Percentiles rank a stretch among this genome's conserved stretches.
phyloP scores from a whole-genome alignment of 768 basidiomycete genomes.

The Kwoniella mangroviensis region DNA sequence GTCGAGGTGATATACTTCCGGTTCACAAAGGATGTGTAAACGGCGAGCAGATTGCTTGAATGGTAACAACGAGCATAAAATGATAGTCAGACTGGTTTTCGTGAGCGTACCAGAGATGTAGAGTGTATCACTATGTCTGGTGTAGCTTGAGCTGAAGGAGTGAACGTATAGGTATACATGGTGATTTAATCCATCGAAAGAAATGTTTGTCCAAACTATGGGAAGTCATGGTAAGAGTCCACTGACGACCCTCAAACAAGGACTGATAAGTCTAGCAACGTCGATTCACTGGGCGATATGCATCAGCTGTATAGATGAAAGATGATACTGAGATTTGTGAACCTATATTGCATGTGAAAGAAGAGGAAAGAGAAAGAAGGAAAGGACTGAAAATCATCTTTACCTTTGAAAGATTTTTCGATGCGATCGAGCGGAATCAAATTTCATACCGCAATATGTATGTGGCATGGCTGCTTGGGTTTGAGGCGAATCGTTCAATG shows the following conservation, averaged over 20 bases:
- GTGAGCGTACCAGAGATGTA: background rate
- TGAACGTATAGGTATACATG: background rate
- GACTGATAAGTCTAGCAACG: conserved; percentile 33
- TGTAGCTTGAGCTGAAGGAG: background rate
- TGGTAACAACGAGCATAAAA: too few species aligned
- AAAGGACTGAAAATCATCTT: background rate
- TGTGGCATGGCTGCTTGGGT: background rate
- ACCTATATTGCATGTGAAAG: conserved; percentile 1
- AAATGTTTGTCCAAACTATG: conserved; percentile 51
- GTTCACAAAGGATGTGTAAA: background rate
- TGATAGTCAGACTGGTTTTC: too few species aligned
- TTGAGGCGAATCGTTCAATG: too few species aligned
- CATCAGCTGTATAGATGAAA: background rate
- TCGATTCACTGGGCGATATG: background rate
- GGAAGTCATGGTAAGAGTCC: conserved; percentile 37
- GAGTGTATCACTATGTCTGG: background rate
- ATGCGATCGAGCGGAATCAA: conserved; percentile 3
- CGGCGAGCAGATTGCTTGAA: background rate
- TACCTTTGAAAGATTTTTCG: background rate
- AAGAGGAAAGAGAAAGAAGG: conserved; percentile 5
- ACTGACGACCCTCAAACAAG: conserved; percentile 52
- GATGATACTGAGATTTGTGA: background rate
- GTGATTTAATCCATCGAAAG: background rate
- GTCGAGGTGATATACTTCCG: background rate
- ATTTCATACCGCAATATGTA: background rate